These are phyloP conservation scores for Rhizophlyctis rosea DNA, from an alignment of 192 early-diverging fungal genomes.

Conservation along the genomic window DNA sequence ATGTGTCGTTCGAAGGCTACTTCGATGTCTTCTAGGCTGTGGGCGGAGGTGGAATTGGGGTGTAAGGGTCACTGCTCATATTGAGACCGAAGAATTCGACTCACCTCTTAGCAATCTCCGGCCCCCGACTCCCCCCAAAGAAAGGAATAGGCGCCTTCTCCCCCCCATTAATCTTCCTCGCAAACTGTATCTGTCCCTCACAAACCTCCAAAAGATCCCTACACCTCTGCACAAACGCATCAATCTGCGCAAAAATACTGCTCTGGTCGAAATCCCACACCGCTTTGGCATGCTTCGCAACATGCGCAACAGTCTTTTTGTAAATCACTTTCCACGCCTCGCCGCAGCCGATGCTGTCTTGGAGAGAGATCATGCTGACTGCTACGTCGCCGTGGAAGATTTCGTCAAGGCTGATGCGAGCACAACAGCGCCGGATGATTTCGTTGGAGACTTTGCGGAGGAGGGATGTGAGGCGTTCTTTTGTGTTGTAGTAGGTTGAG, in stretches of 20 bases:
- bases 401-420: conserved; percentile 59
- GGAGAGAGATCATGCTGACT: conserved; percentile 49
- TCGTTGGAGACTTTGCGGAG: conserved; percentile 63
- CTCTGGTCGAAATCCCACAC: conserved; percentile 67
- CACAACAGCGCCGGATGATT: conserved; percentile 59
- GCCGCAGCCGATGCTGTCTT: conserved; percentile 62
- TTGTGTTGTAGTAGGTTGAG: conserved; percentile 60
- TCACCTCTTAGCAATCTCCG: conserved; percentile 58
- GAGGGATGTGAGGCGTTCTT: conserved; percentile 56
- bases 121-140: conserved; percentile 59
- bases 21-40: conserved; percentile 61
- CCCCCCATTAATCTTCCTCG: conserved; percentile 52
- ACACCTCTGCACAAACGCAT: conserved; percentile 64
- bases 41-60: background rate
- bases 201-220: conserved; percentile 60
- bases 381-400: conserved; percentile 65
- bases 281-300: conserved; percentile 41
- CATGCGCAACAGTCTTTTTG: conserved; percentile 44
- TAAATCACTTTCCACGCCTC: conserved; percentile 61
- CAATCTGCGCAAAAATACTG: conserved; percentile 66
- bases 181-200: conserved; percentile 66
- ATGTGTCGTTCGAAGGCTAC: conserved; percentile 56
- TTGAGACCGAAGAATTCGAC: conserved; percentile 1
- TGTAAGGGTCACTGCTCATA: too few relatives aligned
- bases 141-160: conserved; percentile 59